These are phyloP conservation scores for Daldinia loculata DNA, from an alignment of 495 filamentous ascomycete genomes.

Conservation along the genomic window DNA sequence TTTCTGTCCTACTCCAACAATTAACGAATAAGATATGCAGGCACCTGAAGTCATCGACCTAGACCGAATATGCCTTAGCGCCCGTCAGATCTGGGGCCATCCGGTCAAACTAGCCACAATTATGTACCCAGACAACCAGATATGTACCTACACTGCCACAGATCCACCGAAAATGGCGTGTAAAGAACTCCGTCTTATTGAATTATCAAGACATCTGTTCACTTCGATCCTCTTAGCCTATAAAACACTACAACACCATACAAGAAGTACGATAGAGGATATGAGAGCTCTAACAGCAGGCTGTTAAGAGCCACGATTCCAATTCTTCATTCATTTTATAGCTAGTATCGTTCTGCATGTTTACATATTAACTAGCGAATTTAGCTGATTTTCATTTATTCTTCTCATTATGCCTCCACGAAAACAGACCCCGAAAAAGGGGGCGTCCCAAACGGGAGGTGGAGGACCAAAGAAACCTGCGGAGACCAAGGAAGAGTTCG, in stretches of 20 bases:
- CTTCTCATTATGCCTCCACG: constrained; percentile 39
- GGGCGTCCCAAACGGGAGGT: constrained; percentile 10
- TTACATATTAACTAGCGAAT: neutral
- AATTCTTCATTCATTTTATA: constrained; percentile 9
- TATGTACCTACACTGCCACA: constrained; percentile 26
- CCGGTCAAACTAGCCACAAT: too few species aligned
- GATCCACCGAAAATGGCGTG: neutral
- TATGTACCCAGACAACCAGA: neutral
- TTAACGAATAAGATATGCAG: neutral
- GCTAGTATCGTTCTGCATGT: neutral
- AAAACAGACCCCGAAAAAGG: constrained; percentile 41
- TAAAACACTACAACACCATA: constrained; percentile 1
- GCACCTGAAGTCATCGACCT: neutral
- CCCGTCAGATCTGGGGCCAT: neutral
- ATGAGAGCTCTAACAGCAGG: constrained; percentile 42
- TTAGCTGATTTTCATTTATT: neutral
- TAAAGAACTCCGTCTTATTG: constrained; percentile 22
- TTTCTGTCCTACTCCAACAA: neutral
- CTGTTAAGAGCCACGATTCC: constrained; percentile 37
- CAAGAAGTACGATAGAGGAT: constrained; percentile 1
- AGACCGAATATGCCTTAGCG: constrained; percentile 21
- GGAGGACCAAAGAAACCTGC: constrained; percentile 31
- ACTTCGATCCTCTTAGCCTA: constrained; percentile 29
- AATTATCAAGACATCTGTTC: constrained; percentile 35
- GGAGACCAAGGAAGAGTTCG: constrained; percentile 58